Conservation (phyloP, 805 yeast species). For the Citeromyces nyonsensis region DNA sequence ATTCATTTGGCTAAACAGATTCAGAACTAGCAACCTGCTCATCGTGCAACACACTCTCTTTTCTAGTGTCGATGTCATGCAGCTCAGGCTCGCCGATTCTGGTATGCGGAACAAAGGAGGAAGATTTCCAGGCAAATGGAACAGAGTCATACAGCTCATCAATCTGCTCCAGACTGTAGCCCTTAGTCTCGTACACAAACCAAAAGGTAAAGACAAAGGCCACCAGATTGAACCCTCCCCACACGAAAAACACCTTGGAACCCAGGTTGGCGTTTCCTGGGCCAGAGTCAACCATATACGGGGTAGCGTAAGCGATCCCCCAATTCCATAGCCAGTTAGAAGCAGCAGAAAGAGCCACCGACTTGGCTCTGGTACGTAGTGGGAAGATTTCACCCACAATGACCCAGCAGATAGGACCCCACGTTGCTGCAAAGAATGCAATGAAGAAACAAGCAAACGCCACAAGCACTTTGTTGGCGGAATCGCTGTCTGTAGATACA, state of each 20-base stretch:
- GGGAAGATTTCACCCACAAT: slow-evolving; percentile 49
- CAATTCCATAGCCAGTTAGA: slow-evolving; percentile 74
- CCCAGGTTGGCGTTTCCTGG: slow-evolving; percentile 33
- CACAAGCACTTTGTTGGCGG: slow-evolving; percentile 15
- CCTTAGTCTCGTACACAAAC: slow-evolving; percentile 67
- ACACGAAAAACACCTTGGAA: slow-evolving; percentile 53
- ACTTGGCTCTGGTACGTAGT: slow-evolving; percentile 59
- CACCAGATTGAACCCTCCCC: slow-evolving; percentile 34
- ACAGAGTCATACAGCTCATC: slow-evolving; percentile 16
- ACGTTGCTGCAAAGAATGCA: slow-evolving; percentile 65
- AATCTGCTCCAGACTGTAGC: slow-evolving; percentile 71
- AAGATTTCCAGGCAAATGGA: too few species aligned
- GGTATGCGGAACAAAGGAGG: too few species aligned
- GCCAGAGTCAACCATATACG: slow-evolving; percentile 54
- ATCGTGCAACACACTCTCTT: too few species aligned
- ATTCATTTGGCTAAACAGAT: too few species aligned
- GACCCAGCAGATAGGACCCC: slow-evolving; percentile 79
- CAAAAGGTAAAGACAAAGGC: slow-evolving; percentile 57
- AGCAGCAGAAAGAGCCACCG: slow-evolving; percentile 56
- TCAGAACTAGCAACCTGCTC: too few species aligned
- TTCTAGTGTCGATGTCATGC: too few species aligned
- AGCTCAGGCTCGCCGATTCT: too few species aligned
- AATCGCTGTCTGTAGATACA: slow-evolving; percentile 10
- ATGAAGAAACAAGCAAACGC: slow-evolving; percentile 43
- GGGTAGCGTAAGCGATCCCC: slow-evolving; percentile 63